Conservation (phyloP, 768 basidiomycete genomes). For the Asterophora lycoperdoides region DNA sequence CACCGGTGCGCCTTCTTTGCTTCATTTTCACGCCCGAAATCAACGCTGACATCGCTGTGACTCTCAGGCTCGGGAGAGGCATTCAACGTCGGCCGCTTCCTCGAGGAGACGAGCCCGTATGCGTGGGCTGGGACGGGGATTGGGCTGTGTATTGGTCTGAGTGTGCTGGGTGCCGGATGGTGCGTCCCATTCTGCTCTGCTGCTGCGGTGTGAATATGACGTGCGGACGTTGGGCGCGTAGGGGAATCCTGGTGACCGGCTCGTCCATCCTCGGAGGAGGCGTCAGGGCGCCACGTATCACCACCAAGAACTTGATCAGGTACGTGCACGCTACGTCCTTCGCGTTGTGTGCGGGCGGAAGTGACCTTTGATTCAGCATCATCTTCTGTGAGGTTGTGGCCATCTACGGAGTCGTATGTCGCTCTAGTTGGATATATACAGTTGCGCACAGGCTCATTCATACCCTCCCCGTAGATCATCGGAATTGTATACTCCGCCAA, state of each 20-base stretch:
- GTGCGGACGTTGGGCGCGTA: conserved; percentile 28
- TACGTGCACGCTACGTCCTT: conserved; percentile 27
- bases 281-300: conserved; percentile 87
- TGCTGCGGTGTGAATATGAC: conserved; percentile 7
- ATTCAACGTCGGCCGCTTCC: conserved; percentile 91
- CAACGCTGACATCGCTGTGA: neutral
- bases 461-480: conserved; percentile 61
- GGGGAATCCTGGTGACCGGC: conserved; percentile 98
- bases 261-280: conserved; percentile 96
- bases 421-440: no score
- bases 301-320: conserved; percentile 98
- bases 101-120: conserved; percentile 92
- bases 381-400: conserved; percentile 99
- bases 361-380: conserved; percentile 50
- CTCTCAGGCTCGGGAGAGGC: conserved; percentile 75
- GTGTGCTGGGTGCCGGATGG: conserved; percentile 96
- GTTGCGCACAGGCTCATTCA: neutral
- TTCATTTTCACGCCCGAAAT: neutral
- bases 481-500: conserved; percentile 95
- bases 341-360: neutral
- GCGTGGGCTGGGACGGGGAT: conserved; percentile 90
- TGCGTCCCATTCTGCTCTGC: no score
- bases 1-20: conserved; percentile 53
- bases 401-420: conserved; percentile 89
- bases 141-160: conserved; percentile 88